Evolutionary conservation across 2,329 filamentous ascomycete genomes (phyloP).

Genomic region (Ceratocystis eucalypticola): DNA sequence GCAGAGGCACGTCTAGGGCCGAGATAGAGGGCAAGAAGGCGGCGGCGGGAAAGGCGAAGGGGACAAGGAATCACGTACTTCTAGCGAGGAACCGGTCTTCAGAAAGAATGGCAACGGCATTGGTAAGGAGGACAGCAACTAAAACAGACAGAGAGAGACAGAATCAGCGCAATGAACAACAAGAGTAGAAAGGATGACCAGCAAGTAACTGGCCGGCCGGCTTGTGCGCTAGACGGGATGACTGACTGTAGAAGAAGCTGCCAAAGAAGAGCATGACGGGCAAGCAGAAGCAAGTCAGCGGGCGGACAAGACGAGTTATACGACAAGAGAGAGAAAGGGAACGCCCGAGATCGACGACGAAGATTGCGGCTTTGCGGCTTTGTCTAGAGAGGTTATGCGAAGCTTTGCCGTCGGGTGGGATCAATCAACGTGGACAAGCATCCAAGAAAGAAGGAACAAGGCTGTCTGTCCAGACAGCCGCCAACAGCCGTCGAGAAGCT

Average conservation of each 20-base stretch:
- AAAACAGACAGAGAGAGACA: neutral
- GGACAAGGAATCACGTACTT: slow-evolving; percentile 30
- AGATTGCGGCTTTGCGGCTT: neutral
- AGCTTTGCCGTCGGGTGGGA: too few species aligned
- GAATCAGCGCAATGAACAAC: neutral
- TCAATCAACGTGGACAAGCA: neutral
- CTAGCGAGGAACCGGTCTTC: slow-evolving; percentile 82
- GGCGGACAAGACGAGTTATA: neutral
- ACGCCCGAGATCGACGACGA: neutral
- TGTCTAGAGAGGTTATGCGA: too few species aligned
- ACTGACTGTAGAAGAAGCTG: slow-evolving; percentile 52
- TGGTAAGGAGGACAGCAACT: slow-evolving; percentile 75
- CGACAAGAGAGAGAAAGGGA: neutral
- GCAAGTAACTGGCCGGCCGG: neutral
- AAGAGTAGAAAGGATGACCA: neutral
- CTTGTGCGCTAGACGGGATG: slow-evolving; percentile 7
- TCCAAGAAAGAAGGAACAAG: neutral
- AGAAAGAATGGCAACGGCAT: slow-evolving; percentile 84
- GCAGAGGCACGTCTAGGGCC: neutral
- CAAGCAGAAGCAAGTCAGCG: slow-evolving; percentile 7
- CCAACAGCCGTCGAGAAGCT: neutral
- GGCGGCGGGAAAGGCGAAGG: neutral
- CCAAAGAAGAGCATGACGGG: slow-evolving; percentile 52
- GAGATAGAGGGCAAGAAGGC: neutral
- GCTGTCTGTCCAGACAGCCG: neutral